Evolutionary conservation across 768 basidiomycete species (phyloP).

Genomic region (Crassisporium funariophilum): DNA sequence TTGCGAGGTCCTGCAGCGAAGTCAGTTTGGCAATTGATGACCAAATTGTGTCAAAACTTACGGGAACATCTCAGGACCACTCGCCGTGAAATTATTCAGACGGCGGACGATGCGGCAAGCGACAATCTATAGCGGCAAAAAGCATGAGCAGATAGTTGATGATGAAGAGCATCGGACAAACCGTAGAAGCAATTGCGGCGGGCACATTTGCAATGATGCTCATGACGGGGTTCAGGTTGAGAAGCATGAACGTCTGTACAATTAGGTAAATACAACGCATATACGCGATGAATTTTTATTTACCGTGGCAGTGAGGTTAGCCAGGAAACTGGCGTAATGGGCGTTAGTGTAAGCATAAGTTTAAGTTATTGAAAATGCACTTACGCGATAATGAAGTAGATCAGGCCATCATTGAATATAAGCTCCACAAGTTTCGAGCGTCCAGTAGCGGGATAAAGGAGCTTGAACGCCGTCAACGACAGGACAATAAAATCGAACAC

Average conservation of each 20-base stretch:
- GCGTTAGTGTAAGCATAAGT: not conserved
- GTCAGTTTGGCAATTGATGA: constrained; percentile 1
- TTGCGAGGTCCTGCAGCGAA: constrained; percentile 38
- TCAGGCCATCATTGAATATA: constrained; percentile 72
- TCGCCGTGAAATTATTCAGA: constrained; percentile 56
- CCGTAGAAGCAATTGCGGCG: constrained; percentile 67
- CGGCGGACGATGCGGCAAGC: constrained; percentile 63
- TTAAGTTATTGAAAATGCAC: constrained; percentile 23
- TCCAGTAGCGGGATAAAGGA: constrained; percentile 44
- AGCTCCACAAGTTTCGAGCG: constrained; percentile 62
- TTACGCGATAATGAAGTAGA: constrained; percentile 74
- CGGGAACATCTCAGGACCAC: constrained; percentile 55
- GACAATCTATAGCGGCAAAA: constrained; percentile 51
- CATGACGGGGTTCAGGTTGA: constrained; percentile 73
- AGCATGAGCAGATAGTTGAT: not conserved
- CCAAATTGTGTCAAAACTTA: constrained; percentile 33
- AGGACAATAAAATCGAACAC: constrained; percentile 67
- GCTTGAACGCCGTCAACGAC: constrained; percentile 61
- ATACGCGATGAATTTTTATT: constrained; percentile 16
- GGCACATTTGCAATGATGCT: constrained; percentile 75
- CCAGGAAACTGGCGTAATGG: constrained; percentile 51
- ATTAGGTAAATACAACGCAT: constrained; percentile 1
- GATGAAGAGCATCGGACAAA: constrained; percentile 29
- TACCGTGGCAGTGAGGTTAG: constrained; percentile 70
- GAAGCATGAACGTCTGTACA: constrained; percentile 56